Evolutionary conservation across 2,329 filamentous ascomycete genomes (phyloP).

Genomic region (Paecilomyces variotii): DNA sequence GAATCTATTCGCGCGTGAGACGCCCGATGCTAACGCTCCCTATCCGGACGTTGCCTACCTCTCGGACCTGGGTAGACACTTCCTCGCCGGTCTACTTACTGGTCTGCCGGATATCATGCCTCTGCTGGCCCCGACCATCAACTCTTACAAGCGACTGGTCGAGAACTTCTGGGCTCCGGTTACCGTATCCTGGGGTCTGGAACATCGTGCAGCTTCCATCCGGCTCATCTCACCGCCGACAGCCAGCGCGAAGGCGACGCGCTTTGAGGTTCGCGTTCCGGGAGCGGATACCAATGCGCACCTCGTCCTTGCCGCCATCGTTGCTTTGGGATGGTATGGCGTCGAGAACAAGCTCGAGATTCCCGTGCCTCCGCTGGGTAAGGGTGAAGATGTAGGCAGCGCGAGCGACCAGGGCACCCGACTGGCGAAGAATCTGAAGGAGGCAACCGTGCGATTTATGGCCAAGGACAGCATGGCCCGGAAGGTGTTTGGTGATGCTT

Average conservation of each 20-base stretch:
- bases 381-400: conserved; percentile 74
- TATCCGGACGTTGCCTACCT: conserved; percentile 71
- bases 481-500: conserved; percentile 87
- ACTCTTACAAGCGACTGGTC: conserved; percentile 95
- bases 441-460: conserved; percentile 74
- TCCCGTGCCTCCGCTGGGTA: conserved; percentile 70
- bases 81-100: conserved; percentile 81
- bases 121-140: conserved; percentile 84
- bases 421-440: conserved; percentile 75
- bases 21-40: conserved; percentile 60
- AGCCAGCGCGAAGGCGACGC: conserved; percentile 72
- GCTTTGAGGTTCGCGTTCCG: conserved; percentile 86
- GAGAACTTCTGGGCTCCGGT: conserved; percentile 99
- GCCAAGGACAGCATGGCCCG: conserved; percentile 75
- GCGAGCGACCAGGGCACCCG: conserved; percentile 62
- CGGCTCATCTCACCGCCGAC: conserved; percentile 84
- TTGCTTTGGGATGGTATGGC: conserved; percentile 83
- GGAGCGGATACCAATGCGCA: conserved; percentile 92
- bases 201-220: conserved; percentile 88
- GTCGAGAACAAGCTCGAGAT: conserved; percentile 88
- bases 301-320: conserved; percentile 75
- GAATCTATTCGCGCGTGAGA: conserved; percentile 73
- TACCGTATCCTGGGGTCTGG: conserved; percentile 92
- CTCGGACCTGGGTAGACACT: conserved; percentile 83
- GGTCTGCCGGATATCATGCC: conserved; percentile 95